Evolutionary conservation across 257 asterid genomes (phyloP), one percentile per base, ranked within the genome.

Genomic region (Nicotiana tabacum): DNA sequence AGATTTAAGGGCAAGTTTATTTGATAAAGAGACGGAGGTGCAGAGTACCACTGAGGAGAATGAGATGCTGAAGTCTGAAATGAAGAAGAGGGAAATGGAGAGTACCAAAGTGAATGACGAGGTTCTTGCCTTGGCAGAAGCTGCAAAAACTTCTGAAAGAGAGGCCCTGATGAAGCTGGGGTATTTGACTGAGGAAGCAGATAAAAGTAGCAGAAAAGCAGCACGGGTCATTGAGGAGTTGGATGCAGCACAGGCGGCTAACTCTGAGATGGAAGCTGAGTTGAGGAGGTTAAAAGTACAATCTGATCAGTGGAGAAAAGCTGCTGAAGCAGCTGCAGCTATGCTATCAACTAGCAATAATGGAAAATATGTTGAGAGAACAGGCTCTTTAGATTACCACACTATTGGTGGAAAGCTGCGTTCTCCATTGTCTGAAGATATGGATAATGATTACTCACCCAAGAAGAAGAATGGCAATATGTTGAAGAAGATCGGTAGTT

Each of bases 231-330:
- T 88, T 4, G 93, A 91, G 85, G 89, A 93, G 92, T 91, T 96
- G 18, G 90, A 91, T 74, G 93, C 97, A 30, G 93, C 95, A 24
- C 98, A 91, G 83, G 89, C 90, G 11, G 90, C 91, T 24, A 90
- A 86, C 88, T 84, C 89, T 0, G 97, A 94, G 82, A 86, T 94
- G 92, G 98, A 96, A 83, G 91, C 89, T 15, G 99, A 96, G 72
- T 58, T 96, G 70, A 90, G 93, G 88, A 90, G 88, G 82, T 67
- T 96, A 83, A 96, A 91, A 80, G 95, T 93, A 84, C 99, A 94
- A 77, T 88, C 97, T 0, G 98, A 94, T 83, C 99, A 96, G 78
- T 96, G 98, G 98, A 92, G 98, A 83, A 96, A 96, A 83, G 99
- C 99, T 5, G 98, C 98, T 0, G 98, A 94, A 87, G 97, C 96